Evolutionary conservation across 306 rosid species (phyloP).

Genomic region (Medicago arabica): DNA sequence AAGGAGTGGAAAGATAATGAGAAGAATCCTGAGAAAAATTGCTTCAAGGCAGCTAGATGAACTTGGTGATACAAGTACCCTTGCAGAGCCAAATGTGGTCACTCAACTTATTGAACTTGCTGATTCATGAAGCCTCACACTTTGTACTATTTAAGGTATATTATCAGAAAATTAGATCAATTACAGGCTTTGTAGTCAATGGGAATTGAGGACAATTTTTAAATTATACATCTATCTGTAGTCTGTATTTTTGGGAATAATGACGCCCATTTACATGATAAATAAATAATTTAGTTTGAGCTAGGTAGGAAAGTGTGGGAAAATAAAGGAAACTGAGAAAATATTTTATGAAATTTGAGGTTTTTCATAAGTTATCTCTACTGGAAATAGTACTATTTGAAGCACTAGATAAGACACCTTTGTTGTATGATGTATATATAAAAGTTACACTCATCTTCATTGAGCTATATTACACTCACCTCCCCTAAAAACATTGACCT

Average conservation of each 20-base stretch:
- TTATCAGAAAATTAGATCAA: background rate
- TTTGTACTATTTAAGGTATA: constrained; percentile 38
- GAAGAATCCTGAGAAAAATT: constrained; percentile 92
- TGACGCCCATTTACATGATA: background rate
- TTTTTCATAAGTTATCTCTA: too few relatives aligned
- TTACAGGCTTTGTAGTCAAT: constrained; percentile 9
- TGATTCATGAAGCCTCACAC: constrained; percentile 53
- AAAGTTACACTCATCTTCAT: too few relatives aligned
- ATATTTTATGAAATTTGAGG: background rate
- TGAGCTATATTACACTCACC: too few relatives aligned
- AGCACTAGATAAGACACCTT: too few relatives aligned
- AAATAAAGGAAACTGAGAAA: background rate
- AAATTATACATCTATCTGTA: background rate
- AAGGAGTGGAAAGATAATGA: constrained; percentile 98
- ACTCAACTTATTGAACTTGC: constrained; percentile 82
- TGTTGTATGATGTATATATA: too few relatives aligned
- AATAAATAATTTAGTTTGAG: constrained; percentile 10
- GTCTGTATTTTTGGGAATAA: background rate
- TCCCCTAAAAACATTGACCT: too few relatives aligned
- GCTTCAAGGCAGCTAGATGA: constrained; percentile 90
- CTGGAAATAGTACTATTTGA: too few relatives aligned
- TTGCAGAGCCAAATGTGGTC: constrained; percentile 89
- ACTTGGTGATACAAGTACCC: constrained; percentile 96
- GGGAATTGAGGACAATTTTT: constrained; percentile 27
- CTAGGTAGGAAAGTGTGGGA: background rate